phyloP scores from a whole-genome alignment of 2,329 filamentous ascomycete genomes.

The Coniella vitis region DNA sequence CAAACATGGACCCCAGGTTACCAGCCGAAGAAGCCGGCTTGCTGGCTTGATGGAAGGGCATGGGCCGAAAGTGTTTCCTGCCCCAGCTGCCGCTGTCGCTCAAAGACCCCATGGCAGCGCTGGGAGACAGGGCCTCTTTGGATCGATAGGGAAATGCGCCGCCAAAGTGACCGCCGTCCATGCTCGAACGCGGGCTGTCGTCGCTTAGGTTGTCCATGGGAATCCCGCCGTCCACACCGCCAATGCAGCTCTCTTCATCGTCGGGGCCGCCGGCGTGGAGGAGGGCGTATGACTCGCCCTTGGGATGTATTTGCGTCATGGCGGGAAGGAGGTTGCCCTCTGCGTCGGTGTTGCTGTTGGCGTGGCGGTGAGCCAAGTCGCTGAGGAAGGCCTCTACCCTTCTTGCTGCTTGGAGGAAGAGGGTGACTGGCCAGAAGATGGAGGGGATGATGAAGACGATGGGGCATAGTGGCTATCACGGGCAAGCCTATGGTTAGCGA shows the following conservation, averaged over 20 bases:
- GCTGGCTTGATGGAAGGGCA: no score
- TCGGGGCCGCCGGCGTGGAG: not conserved
- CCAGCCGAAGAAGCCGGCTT: no score
- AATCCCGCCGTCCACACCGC: not conserved
- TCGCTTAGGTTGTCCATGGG: not conserved
- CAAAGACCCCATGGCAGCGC: no score
- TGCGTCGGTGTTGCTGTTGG: no score
- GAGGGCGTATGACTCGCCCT: not conserved
- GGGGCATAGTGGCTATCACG: slow-evolving; percentile 4
- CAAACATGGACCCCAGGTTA: no score
- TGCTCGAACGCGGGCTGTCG: slow-evolving; percentile 1
- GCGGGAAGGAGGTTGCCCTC: no score
- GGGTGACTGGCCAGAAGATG: slow-evolving; percentile 10
- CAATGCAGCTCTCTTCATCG: slow-evolving; percentile 5
- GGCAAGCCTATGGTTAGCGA: not conserved
- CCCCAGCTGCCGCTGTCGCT: no score
- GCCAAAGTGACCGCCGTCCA: no score
- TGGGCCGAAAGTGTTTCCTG: no score
- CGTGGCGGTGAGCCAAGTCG: not conserved
- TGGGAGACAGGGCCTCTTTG: no score
- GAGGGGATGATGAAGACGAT: slow-evolving; percentile 7
- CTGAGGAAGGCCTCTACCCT: not conserved
- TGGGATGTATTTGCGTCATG: not conserved
- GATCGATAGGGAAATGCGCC: no score
- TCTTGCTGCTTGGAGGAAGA: not conserved